A percentile compares a stretch with the other conserved stretches of the same genome.
Conservation (phyloP, 805 yeast genomes). For the Ogataea trehalophila region DNA sequence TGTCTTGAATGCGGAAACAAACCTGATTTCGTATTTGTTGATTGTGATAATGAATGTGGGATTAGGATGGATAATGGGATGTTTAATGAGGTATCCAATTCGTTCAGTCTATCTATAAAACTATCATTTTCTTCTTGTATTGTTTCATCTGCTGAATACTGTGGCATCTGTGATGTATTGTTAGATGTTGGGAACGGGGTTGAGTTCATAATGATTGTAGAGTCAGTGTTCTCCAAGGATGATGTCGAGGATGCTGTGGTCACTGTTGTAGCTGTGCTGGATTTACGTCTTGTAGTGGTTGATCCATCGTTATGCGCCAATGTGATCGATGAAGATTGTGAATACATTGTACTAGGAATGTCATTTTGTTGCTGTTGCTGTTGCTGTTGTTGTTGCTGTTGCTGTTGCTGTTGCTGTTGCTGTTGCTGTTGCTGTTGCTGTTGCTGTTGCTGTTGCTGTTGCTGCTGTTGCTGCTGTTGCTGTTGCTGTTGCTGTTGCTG, state of each 20-base stretch:
- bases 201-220: slow-evolving; percentile 1
- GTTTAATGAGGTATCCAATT: not conserved
- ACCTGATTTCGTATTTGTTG: not conserved
- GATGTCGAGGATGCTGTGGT: not conserved
- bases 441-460: slow-evolving; percentile 1
- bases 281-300: not conserved
- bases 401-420: slow-evolving; percentile 1
- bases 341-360: not conserved
- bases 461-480: slow-evolving; percentile 1
- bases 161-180: not conserved
- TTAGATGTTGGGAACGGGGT: not conserved
- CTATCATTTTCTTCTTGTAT: not conserved
- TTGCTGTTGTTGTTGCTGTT: slow-evolving; percentile 1
- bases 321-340: not conserved
- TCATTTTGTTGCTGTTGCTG: not conserved
- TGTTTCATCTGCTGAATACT: not conserved
- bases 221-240: not conserved
- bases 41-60: not conserved
- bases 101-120: not conserved
- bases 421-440: slow-evolving; percentile 2
- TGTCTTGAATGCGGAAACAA: too few species aligned
- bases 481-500: slow-evolving; percentile 1
- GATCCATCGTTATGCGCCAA: not conserved
- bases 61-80: not conserved
- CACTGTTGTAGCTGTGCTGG: not conserved